phyloP scores from a whole-genome alignment of 441 rosid genomes.

The Bocquillonia castaneifolia region DNA sequence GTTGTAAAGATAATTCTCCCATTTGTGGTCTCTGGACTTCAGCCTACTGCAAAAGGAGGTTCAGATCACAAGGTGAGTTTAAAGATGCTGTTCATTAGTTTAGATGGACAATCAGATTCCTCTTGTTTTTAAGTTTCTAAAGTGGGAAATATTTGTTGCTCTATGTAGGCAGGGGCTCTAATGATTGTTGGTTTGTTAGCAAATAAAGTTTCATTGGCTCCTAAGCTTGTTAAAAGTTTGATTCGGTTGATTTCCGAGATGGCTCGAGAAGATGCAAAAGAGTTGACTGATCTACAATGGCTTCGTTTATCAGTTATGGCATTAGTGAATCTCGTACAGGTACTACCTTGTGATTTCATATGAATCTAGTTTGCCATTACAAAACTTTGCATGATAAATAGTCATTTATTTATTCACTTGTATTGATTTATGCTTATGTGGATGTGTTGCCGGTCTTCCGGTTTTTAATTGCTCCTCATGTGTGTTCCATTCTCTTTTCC shows the following conservation, averaged over 20 bases:
- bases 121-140: constrained; percentile 2
- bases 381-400: neutral
- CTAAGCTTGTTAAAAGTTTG: constrained; percentile 71
- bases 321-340: constrained; percentile 85
- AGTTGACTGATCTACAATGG: constrained; percentile 61
- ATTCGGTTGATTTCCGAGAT: constrained; percentile 67
- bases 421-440: neutral
- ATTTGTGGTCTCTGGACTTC: constrained; percentile 75
- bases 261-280: constrained; percentile 63
- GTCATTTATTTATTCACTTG: constrained; percentile 4
- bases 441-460: neutral
- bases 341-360: constrained; percentile 22
- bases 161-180: constrained; percentile 78
- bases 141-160: constrained; percentile 16
- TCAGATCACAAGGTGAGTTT: constrained; percentile 75
- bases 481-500: constrained; percentile 1
- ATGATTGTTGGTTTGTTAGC: constrained; percentile 83
- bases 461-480: neutral
- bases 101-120: neutral
- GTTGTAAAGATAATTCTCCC: constrained; percentile 75
- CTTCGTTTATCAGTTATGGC: constrained; percentile 68
- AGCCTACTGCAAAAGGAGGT: constrained; percentile 48
- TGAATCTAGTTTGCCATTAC: neutral
- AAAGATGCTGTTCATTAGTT: constrained; percentile 1
- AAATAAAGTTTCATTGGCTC: constrained; percentile 59